phyloP scores from a whole-genome alignment of 179 eudicot species.

The Beta lomatogona region DNA sequence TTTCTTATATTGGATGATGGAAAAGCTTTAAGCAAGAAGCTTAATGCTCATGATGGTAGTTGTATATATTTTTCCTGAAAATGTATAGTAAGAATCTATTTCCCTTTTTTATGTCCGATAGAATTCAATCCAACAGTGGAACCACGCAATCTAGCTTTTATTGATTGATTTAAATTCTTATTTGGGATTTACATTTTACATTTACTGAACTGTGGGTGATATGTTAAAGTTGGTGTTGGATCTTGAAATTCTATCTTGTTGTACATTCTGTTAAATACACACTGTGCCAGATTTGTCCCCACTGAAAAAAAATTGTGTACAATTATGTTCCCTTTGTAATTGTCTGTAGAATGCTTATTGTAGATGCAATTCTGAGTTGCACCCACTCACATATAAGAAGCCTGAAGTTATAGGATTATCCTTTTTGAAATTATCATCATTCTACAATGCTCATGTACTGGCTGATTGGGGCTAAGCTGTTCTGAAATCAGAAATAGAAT shows the following conservation, averaged over 20 bases:
- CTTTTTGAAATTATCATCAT: background rate
- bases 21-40: background rate
- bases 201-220: background rate
- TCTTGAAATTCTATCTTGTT: background rate
- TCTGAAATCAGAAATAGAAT: background rate
- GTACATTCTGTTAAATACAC: background rate
- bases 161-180: background rate
- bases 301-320: no score
- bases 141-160: background rate
- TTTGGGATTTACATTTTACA: background rate
- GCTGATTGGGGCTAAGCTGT: conserved; percentile 4
- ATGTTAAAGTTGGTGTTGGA: background rate
- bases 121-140: background rate
- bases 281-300: background rate
- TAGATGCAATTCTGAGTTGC: background rate
- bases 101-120: background rate
- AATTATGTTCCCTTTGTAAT: background rate
- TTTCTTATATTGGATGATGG: background rate
- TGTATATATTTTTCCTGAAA: background rate
- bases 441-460: background rate
- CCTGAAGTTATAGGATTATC: background rate
- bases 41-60: background rate
- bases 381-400: background rate
- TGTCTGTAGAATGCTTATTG: background rate
- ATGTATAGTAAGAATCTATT: background rate